Conservation (phyloP, 768 basidiomycete species). For the Suillus alpinus region DNA sequence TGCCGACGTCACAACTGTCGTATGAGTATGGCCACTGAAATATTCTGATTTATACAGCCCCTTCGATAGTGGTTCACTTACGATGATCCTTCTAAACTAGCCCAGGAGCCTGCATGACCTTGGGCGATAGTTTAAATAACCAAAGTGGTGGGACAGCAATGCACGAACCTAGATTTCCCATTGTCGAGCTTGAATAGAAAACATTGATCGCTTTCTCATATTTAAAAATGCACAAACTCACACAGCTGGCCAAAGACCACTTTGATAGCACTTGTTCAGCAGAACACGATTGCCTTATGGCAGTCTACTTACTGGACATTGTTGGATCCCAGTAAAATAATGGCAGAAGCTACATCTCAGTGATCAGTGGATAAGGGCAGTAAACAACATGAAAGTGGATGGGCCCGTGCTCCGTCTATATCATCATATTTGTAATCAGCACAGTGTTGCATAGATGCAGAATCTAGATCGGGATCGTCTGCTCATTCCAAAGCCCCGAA, state of each 20-base stretch:
- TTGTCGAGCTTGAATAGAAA: constrained; percentile 40
- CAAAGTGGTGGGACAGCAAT: background rate
- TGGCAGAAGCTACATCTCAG: constrained; percentile 26
- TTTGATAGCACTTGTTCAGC: constrained; percentile 19
- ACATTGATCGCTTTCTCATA: constrained; percentile 6
- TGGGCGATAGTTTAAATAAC: constrained; percentile 13
- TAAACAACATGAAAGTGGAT: background rate
- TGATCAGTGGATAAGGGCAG: background rate
- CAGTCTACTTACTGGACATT: constrained; percentile 29
- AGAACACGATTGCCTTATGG: background rate
- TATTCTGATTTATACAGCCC: constrained; percentile 13
- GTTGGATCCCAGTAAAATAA: constrained; percentile 41
- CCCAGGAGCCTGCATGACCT: constrained; percentile 55
- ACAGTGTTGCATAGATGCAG: no score
- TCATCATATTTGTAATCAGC: no score
- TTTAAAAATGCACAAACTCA: constrained; percentile 13
- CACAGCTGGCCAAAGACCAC: constrained; percentile 50
- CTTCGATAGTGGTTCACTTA: constrained; percentile 31
- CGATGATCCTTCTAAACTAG: constrained; percentile 61
- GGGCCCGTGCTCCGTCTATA: no score
- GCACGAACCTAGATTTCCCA: constrained; percentile 46
- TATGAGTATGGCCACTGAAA: constrained; percentile 53
- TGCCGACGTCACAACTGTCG: constrained; percentile 72
- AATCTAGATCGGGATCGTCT: no score
- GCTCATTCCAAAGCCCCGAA: no score